Percentiles rank a stretch among this genome's conserved stretches.
Conservation (phyloP, 2,329 filamentous ascomycete genomes). For the Fusarium bactridioides region DNA sequence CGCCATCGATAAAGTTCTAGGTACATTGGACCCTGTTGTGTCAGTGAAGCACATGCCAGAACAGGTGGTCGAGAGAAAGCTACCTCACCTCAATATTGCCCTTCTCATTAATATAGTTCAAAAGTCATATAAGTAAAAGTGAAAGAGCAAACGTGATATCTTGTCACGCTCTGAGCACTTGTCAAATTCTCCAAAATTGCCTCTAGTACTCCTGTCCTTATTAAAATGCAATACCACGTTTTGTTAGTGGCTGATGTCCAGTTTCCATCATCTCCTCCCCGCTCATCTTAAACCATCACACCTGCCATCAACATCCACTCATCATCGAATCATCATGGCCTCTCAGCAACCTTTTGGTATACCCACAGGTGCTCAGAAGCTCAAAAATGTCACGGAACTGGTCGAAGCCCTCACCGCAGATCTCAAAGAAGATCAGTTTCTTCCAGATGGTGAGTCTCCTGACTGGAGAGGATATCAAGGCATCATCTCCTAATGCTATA, state of each 20-base stretch:
- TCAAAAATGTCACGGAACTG: constrained; percentile 71
- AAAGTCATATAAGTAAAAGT: background rate
- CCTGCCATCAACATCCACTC: constrained; percentile 3
- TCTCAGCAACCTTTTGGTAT: constrained; percentile 36
- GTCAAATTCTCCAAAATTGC: background rate
- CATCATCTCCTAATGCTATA: constrained; percentile 17
- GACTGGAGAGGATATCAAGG: background rate
- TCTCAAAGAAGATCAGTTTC: constrained; percentile 65
- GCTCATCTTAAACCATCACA: constrained; percentile 5
- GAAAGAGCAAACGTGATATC: background rate
- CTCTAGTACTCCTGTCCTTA: background rate
- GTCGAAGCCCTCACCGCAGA: constrained; percentile 70
- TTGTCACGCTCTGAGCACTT: background rate
- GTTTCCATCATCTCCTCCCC: constrained; percentile 19
- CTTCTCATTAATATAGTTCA: background rate
- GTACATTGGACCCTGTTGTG: background rate
- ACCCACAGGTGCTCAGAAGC: constrained; percentile 59
- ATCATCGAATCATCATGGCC: constrained; percentile 31
- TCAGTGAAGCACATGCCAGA: background rate
- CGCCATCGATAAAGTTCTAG: background rate
- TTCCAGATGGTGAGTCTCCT: constrained; percentile 60
- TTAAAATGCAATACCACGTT: constrained; percentile 5
- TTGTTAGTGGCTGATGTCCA: constrained; percentile 25
- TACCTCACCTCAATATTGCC: background rate
- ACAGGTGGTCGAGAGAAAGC: background rate